Percentiles rank a stretch among this genome's conserved stretches.
Evolutionary conservation across 192 early-diverging fungal genomes (phyloP).

Genomic region (Phycomyces nitens): DNA sequence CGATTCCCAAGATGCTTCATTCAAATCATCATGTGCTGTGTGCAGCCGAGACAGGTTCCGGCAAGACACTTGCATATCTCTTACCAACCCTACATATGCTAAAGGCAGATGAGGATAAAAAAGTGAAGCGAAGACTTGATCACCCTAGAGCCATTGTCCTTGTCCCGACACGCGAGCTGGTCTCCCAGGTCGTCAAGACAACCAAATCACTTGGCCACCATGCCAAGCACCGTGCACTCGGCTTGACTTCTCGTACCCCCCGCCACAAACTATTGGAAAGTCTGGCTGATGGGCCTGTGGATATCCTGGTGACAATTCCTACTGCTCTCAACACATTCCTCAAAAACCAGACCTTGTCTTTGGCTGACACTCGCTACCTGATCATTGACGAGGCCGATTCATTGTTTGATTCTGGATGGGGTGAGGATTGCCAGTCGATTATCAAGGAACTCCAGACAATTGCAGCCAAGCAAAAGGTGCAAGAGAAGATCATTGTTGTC

Average conservation of each 20-base stretch:
- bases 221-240: conserved; percentile 65
- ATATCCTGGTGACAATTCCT: conserved; percentile 85
- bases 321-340: conserved; percentile 59
- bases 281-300: conserved; percentile 63
- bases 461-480: conserved; percentile 34
- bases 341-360: conserved; percentile 51
- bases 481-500: conserved; percentile 58
- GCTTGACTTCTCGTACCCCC: conserved; percentile 48
- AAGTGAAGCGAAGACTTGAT: conserved; percentile 58
- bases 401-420: conserved; percentile 82
- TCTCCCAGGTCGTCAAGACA: conserved; percentile 69
- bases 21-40: conserved; percentile 53
- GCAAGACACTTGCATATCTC: conserved; percentile 90
- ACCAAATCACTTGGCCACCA: conserved; percentile 70
- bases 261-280: conserved; percentile 44
- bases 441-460: conserved; percentile 45
- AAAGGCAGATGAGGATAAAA: conserved; percentile 60
- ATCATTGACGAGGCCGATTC: conserved; percentile 95
- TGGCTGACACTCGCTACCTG: conserved; percentile 59
- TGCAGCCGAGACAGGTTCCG: conserved; percentile 88
- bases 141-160: conserved; percentile 82
- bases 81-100: conserved; percentile 73
- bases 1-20: conserved; percentile 69
- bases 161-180: conserved; percentile 87
- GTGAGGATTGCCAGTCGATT: conserved; percentile 57